phyloP scores from a whole-genome alignment of 805 yeast species.

The Zygoascus flipseniorum region DNA sequence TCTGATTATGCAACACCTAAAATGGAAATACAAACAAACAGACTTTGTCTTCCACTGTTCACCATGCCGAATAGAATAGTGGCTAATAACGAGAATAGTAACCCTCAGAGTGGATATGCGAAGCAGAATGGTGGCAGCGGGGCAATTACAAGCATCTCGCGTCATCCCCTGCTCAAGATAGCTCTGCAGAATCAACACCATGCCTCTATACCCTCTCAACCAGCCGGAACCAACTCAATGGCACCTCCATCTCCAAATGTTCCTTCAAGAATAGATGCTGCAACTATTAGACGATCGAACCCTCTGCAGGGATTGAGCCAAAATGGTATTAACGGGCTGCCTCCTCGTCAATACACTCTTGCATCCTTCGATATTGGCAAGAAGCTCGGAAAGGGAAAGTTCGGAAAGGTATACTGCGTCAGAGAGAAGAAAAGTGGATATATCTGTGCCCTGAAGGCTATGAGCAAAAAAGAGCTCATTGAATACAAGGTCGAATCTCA shows the following conservation, averaged over 20 bases:
- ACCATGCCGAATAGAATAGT: neutral
- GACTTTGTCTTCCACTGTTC: neutral
- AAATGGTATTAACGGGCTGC: neutral
- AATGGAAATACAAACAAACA: constrained; percentile 4
- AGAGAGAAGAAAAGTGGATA: constrained; percentile 66
- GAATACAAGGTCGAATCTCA: constrained; percentile 75
- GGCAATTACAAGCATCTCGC: neutral
- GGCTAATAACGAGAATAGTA: neutral
- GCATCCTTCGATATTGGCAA: constrained; percentile 80
- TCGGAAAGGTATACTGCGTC: constrained; percentile 89
- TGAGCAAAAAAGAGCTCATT: constrained; percentile 74
- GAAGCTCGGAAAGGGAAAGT: constrained; percentile 84
- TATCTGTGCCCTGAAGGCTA: constrained; percentile 83
- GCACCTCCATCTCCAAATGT: constrained; percentile 10
- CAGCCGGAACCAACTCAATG: neutral
- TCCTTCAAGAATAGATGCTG: constrained; percentile 2
- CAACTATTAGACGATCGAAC: constrained; percentile 14
- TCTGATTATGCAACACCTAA: neutral
- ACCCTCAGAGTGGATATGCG: neutral
- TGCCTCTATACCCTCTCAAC: neutral
- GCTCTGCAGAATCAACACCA: constrained; percentile 15
- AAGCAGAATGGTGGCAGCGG: neutral
- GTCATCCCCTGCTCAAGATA: constrained; percentile 19
- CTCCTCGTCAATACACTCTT: constrained; percentile 30
- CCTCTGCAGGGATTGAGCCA: constrained; percentile 15